Conservation (phyloP, 305 asterid genomes). For the Ilex paraguariensis region DNA sequence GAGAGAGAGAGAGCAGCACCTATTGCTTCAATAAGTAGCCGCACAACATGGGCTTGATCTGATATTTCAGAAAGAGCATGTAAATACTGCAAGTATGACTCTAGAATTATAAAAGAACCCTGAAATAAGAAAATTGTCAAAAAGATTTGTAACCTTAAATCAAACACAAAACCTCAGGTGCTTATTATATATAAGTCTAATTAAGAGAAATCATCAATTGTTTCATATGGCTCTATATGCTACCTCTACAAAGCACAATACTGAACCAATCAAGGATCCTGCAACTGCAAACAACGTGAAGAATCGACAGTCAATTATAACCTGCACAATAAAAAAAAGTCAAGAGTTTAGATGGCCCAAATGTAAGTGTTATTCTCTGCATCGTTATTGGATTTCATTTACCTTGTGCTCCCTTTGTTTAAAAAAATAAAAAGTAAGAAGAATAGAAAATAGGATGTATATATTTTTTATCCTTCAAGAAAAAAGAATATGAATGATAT, state of each 20-base stretch:
- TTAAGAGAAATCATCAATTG: too few species aligned
- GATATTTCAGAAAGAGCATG: conserved; percentile 36
- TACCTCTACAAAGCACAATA: conserved; percentile 69
- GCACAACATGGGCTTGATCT: conserved; percentile 49
- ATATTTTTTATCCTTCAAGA: too few species aligned
- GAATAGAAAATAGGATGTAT: not conserved
- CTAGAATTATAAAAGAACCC: conserved; percentile 51
- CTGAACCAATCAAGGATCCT: conserved; percentile 74
- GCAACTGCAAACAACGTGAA: conserved; percentile 67
- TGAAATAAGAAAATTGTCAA: conserved; percentile 23
- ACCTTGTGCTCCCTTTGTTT: too few species aligned
- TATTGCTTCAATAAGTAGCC: conserved; percentile 57
- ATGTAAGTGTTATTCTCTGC: too few species aligned
- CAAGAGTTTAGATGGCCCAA: not conserved
- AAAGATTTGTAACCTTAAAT: not conserved
- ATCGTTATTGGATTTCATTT: too few species aligned
- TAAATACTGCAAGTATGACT: conserved; percentile 56
- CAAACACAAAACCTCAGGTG: too few species aligned
- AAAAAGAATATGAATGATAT: too few species aligned
- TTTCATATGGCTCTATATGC: too few species aligned
- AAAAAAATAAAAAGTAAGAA: not conserved
- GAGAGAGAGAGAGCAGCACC: conserved; percentile 30
- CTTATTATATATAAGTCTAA: too few species aligned
- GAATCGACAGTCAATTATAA: conserved; percentile 75
- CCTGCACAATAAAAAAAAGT: conserved; percentile 34